Evolutionary conservation across 2,329 filamentous ascomycete genomes (phyloP), one percentile per base, ranked within the genome.

Genomic region (Talaromyces sp.): DNA sequence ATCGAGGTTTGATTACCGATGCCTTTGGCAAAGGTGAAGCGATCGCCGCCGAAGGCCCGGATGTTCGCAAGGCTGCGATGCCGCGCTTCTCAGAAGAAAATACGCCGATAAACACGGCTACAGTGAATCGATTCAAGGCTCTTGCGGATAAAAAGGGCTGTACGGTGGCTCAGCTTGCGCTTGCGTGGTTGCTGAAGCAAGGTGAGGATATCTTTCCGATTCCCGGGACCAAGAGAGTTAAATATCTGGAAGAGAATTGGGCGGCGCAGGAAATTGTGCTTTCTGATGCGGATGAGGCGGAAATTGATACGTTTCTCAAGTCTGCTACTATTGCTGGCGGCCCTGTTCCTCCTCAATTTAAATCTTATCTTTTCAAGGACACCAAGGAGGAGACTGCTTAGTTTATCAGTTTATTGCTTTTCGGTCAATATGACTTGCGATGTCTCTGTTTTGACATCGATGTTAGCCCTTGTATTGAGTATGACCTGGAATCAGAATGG

Each of bases 151-250:
- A 73, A 62, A 87, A 88, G 72, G 79, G 75, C 3, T 78, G 76
- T 52, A 86, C 85, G 0, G 65, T 83, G 0, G 78, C 77, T 1
- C 82, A 90, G 68, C 68, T 90, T 32, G 81, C 83, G 1, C 74
- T 89, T 29, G 86, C 86, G 0, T 89, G 86, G 85, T 65, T 89
- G 59, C 66, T 86, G 64, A 80, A 80, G 3, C 85, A 88, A 65
- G 83, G 83, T 2, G 35, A 63, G 4, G 67, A 69, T 48, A 66
- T 70, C 35, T 65, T 72, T 26, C 68, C 69, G 2, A 70, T 72
- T 32, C 69, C 69, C 0, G 69, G 69, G 8, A 71, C 68, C 7
- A 67, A 64, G 32, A 65, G 60, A n/a, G 56, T 63, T 3, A 52
- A 57, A n/a, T 62, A 67, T 35, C n/a, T 62, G 11, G 60, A 60